phyloP scores from a whole-genome alignment of 805 yeast species.

The Grigorovia jiainica region DNA sequence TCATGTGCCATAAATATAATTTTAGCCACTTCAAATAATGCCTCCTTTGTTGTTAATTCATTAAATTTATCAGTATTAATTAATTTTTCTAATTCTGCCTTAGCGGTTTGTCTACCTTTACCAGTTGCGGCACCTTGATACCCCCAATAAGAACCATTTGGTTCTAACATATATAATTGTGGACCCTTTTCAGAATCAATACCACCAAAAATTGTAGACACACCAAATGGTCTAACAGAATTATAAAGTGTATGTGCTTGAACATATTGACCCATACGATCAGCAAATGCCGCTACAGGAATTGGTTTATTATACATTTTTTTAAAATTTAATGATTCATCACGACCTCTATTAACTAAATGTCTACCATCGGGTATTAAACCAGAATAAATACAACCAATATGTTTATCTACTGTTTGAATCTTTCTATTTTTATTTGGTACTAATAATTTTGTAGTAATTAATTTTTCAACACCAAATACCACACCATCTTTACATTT shows the following conservation, averaged over 20 bases:
- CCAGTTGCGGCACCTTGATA: constrained; percentile 96
- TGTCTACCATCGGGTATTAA: constrained; percentile 95
- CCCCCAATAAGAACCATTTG: constrained; percentile 97
- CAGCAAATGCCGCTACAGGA: constrained; percentile 72
- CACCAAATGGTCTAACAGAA: constrained; percentile 96
- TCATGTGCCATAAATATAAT: constrained; percentile 92
- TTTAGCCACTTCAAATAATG: constrained; percentile 88
- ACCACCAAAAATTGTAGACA: constrained; percentile 88
- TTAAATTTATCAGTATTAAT: constrained; percentile 39
- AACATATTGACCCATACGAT: constrained; percentile 80
- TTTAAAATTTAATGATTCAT: constrained; percentile 76
- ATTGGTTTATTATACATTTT: constrained; percentile 67
- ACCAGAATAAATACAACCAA: constrained; percentile 94
- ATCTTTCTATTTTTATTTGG: constrained; percentile 85
- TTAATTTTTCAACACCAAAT: constrained; percentile 92
- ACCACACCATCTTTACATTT: constrained; percentile 89
- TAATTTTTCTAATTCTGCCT: constrained; percentile 88
- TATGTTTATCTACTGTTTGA: constrained; percentile 86
- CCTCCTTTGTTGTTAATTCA: constrained; percentile 58
- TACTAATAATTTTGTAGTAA: constrained; percentile 76
- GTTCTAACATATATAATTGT: constrained; percentile 93
- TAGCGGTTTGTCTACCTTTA: constrained; percentile 97
- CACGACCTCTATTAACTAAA: constrained; percentile 83
- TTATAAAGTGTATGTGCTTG: constrained; percentile 94
- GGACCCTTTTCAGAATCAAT: constrained; percentile 80